Percentiles rank a stretch among this genome's conserved stretches.
These are phyloP conservation scores for Rhizopogon roseolus DNA, from an alignment of 768 basidiomycete genomes.

Conservation along the genomic window DNA sequence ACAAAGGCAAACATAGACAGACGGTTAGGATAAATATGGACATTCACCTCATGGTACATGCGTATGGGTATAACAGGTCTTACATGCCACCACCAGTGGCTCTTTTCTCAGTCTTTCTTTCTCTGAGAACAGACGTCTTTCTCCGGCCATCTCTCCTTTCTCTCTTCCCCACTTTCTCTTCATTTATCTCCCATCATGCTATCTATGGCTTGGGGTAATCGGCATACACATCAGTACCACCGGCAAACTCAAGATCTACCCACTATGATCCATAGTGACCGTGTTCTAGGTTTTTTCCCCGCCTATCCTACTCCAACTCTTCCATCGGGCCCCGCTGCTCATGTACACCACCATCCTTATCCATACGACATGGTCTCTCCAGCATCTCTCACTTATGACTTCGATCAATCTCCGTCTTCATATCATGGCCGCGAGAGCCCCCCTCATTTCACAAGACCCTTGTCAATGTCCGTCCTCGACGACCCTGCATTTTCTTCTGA, in stretches of 20 bases:
- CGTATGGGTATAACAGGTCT: neutral
- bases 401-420: constrained; percentile 5
- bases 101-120: constrained; percentile 2
- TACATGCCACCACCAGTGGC: neutral
- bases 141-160: neutral
- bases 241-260: neutral
- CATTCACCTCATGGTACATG: neutral
- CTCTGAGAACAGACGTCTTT: neutral
- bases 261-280: neutral
- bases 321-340: constrained; percentile 2
- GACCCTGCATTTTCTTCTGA: constrained; percentile 60
- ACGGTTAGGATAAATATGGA: too few relatives aligned
- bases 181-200: neutral
- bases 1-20: neutral
- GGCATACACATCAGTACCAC: constrained; percentile 1
- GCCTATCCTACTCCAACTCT: neutral
- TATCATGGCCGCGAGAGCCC: neutral
- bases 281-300: constrained; percentile 3
- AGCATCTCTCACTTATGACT: constrained; percentile 3
- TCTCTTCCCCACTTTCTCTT: neutral
- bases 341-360: constrained; percentile 1
- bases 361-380: constrained; percentile 3
- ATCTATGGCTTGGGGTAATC: constrained; percentile 14
- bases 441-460: constrained; percentile 9
- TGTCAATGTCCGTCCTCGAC: constrained; percentile 31